Evolutionary conservation across 306 rosid genomes (phyloP).

Genomic region (Luffa acutangula): DNA sequence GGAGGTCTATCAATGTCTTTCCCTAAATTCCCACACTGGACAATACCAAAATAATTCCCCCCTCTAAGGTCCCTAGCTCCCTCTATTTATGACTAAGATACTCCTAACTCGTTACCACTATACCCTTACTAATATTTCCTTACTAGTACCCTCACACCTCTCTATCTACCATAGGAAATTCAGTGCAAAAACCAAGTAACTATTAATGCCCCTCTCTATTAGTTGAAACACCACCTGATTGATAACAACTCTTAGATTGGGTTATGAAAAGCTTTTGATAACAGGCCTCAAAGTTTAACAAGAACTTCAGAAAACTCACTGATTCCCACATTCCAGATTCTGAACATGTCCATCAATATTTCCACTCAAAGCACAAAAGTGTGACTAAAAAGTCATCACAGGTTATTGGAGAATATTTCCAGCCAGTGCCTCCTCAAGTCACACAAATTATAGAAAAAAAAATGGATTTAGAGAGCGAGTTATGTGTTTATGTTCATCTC

Average conservation of each 20-base stretch:
- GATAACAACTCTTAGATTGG: background rate
- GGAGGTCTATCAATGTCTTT: too few relatives aligned
- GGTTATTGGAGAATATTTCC: background rate
- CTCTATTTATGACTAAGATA: too few relatives aligned
- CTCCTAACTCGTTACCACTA: too few relatives aligned
- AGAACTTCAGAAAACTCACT: background rate
- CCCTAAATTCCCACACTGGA: too few relatives aligned
- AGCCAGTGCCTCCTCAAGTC: background rate
- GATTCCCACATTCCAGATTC: background rate
- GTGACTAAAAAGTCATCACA: background rate
- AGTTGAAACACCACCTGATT: background rate
- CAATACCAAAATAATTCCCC: too few relatives aligned
- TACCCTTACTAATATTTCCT: too few relatives aligned
- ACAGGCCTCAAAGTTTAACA: background rate
- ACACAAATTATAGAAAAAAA: background rate
- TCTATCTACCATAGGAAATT: background rate
- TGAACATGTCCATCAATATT: background rate
- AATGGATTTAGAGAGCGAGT: background rate
- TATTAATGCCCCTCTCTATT: background rate
- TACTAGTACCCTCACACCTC: too few relatives aligned
- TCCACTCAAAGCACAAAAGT: background rate
- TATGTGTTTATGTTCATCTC: background rate
- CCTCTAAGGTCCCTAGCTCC: too few relatives aligned
- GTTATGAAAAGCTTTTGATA: background rate
- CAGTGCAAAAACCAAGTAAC: background rate